Evolutionary conservation across 148 eudicot species (phyloP), one percentile per base, ranked within the genome.

Genomic region (Rhododendron mucronatum): DNA sequence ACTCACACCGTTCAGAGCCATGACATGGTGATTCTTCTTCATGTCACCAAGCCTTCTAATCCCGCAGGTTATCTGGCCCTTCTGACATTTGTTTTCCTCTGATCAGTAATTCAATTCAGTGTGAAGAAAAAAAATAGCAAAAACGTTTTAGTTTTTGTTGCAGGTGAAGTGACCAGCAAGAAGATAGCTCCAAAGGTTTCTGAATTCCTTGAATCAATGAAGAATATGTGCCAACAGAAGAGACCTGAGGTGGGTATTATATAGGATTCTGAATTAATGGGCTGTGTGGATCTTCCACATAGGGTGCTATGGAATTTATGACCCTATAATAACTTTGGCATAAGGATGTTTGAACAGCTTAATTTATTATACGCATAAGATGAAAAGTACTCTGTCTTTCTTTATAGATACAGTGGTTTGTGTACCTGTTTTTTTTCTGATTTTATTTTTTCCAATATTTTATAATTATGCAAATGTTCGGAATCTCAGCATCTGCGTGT

Each of bases 1-100:
- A 94, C 94, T 86, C 98, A 95, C 85, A 91, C 97, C 1, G 91
- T 89, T 75, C 98, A 94, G 82, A 91, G 86, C 83, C 92, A 94
- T 10, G 98, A 95, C 87, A 23, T 45, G 61, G 59, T 95, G n/a
- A 59, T 91, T 61, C 97, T 95, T 91, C 91, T 95, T 53, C 87
- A 94, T 89, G 94, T 92, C 0, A 73, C 89, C 84, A 94, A 88
- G 92, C 86, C 90, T 88, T 81, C 91, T n/a, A 87, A 87, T 39
- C 87, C 92, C 89, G 89, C 91, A 90, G 88, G 92, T 93, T 88
- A 26, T 8, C 11, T 33, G 81, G 89, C 65, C 57, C 44, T 48
- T 30, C 9, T 18, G 3, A 30, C 61, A 8, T 2, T n/a, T 44
- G 20, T 50, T 26, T 7, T 12, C 20, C 35, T 28, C 76, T 16